Evolutionary conservation across 1,284 basidiomycete species (phyloP).

Genomic region (Ceratobasidium sp.): DNA sequence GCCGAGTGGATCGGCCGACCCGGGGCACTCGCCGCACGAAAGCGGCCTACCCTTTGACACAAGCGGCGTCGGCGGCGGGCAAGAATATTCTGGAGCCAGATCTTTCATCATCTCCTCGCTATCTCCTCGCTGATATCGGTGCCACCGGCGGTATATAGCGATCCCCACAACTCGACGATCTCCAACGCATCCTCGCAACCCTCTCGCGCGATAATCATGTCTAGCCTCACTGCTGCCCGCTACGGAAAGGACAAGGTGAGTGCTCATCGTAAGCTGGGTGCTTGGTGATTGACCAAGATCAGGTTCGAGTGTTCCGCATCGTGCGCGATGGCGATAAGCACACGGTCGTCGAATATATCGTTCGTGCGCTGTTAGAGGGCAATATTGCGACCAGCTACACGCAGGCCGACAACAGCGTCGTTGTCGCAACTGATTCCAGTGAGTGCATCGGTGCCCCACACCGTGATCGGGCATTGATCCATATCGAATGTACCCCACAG

Average conservation of each 20-base stretch:
- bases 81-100: background rate
- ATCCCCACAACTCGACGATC: background rate
- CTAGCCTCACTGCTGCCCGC: constrained; percentile 60
- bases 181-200: background rate
- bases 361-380: constrained; percentile 79
- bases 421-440: constrained; percentile 90
- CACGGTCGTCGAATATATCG: constrained; percentile 80
- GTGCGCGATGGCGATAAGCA: constrained; percentile 73
- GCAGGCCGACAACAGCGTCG: constrained; percentile 79
- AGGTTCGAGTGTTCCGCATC: constrained; percentile 78
- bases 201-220: background rate
- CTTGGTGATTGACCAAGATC: constrained; percentile 1
- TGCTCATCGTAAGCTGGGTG: background rate
- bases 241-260: constrained; percentile 80
- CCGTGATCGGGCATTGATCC: constrained; percentile 38
- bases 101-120: background rate
- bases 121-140: constrained; percentile 24
- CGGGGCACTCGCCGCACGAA: constrained; percentile 1
- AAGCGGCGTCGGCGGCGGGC: constrained; percentile 14
- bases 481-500: constrained; percentile 54
- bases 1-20: constrained; percentile 21
- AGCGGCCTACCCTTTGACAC: constrained; percentile 17
- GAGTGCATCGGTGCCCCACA: constrained; percentile 48
- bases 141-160: constrained; percentile 2
- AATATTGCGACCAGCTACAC: constrained; percentile 79